A percentile compares a stretch with the other conserved stretches of the same genome.
Conservation (phyloP, 345 rosid species). For the Orychophragmus violaceus region DNA sequence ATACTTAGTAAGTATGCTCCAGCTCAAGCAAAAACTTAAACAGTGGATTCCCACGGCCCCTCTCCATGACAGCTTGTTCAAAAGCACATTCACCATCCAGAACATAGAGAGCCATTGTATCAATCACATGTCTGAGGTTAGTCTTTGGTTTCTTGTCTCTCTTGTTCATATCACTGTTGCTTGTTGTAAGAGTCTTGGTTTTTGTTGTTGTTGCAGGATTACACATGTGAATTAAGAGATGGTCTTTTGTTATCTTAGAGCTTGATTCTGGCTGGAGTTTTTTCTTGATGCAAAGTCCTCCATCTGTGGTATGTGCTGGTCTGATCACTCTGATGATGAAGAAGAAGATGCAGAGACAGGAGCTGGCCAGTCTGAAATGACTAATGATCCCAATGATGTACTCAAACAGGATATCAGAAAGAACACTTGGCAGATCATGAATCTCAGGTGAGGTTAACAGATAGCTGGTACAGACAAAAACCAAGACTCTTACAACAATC, state of each 20-base stretch:
- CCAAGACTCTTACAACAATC: background rate
- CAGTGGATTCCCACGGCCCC: conserved; percentile 83
- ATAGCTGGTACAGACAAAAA: background rate
- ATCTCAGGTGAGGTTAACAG: conserved; percentile 36
- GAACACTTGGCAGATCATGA: conserved; percentile 60
- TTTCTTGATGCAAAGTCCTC: conserved; percentile 52
- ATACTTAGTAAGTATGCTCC: conserved; percentile 95
- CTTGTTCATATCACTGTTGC: background rate
- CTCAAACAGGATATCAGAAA: conserved; percentile 74
- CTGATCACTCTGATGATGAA: conserved; percentile 51
- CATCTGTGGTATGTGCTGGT: conserved; percentile 23
- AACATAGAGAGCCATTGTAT: conserved; percentile 94
- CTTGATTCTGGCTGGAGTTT: conserved; percentile 4
- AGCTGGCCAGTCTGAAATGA: conserved; percentile 57
- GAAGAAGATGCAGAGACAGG: conserved; percentile 58
- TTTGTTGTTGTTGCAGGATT: conserved; percentile 30
- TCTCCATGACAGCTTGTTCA: conserved; percentile 99
- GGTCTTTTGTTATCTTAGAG: conserved; percentile 20
- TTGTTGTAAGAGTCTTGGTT: background rate
- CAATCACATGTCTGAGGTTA: conserved; percentile 77
- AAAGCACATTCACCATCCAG: conserved; percentile 98
- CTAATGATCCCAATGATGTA: conserved; percentile 44
- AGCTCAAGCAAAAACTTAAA: conserved; percentile 88
- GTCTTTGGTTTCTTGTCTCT: conserved; percentile 12
- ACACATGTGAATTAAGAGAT: conserved; percentile 30